phyloP scores from a whole-genome alignment of 2,329 filamentous ascomycete species.

The Beauveria bassiana region DNA sequence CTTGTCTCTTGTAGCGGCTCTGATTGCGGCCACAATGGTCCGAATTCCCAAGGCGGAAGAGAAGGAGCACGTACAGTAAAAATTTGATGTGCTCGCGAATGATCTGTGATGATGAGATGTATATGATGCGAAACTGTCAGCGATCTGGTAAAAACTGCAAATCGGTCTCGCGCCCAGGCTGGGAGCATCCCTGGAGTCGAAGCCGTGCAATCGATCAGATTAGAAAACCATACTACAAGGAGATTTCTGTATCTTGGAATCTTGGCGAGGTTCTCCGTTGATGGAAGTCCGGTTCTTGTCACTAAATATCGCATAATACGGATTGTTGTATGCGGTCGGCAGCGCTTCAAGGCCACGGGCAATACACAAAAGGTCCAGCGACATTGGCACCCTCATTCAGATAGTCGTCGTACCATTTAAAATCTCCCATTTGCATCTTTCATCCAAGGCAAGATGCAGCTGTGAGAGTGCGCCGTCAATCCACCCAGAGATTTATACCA shows the following conservation, averaged over 20 bases:
- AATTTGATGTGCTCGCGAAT: background rate
- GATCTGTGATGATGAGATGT: too few species aligned
- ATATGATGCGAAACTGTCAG: too few species aligned
- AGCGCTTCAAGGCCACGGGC: too few species aligned
- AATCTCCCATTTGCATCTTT: too few species aligned
- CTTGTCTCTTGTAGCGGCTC: constrained; percentile 4
- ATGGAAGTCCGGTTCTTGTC: background rate
- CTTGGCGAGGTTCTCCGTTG: constrained; percentile 6
- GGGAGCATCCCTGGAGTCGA: constrained; percentile 9
- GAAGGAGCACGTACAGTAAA: constrained; percentile 15
- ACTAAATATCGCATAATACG: background rate
- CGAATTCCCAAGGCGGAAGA: constrained; percentile 12
- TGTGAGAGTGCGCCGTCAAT: too few species aligned
- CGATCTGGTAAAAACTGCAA: background rate
- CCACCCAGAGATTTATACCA: too few species aligned
- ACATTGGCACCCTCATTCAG: too few species aligned
- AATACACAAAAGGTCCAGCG: too few species aligned
- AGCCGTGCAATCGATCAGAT: constrained; percentile 9
- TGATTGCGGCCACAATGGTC: constrained; percentile 11
- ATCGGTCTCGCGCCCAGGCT: background rate
- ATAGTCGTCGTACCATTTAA: too few species aligned
- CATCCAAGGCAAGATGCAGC: too few species aligned
- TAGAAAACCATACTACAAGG: constrained; percentile 7
- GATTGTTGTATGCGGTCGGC: background rate
- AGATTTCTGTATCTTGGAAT: constrained; percentile 11